A percentile compares a stretch with the other conserved stretches of the same genome.
Conservation (phyloP, 2,329 filamentous ascomycete genomes). For the Lachnellula suecica region DNA sequence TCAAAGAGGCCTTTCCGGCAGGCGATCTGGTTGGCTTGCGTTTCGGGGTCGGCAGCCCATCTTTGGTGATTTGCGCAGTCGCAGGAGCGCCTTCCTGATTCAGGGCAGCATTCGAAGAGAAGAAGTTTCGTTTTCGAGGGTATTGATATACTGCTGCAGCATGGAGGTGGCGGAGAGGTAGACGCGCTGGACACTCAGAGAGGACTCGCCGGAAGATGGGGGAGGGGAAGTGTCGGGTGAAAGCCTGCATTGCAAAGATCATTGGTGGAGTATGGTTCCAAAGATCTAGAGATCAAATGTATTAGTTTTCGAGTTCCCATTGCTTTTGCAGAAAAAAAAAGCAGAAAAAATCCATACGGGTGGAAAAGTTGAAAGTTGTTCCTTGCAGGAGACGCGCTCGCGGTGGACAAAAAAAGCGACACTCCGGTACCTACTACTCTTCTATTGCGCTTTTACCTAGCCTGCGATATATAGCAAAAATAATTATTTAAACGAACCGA, state of each 20-base stretch:
- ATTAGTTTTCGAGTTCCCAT: not conserved
- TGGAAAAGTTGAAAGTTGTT: not conserved
- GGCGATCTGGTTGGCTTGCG: constrained; percentile 49
- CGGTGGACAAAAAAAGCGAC: not conserved
- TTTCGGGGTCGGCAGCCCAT: constrained; percentile 23
- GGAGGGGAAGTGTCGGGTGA: constrained; percentile 19
- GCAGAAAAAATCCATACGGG: too few species aligned
- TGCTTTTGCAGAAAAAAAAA: not conserved
- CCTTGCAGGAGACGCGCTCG: not conserved
- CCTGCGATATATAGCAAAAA: too few species aligned
- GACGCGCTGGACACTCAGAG: constrained; percentile 20
- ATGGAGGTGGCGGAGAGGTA: constrained; percentile 42
- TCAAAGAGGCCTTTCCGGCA: constrained; percentile 70
- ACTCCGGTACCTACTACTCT: too few species aligned
- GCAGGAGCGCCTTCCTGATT: constrained; percentile 32
- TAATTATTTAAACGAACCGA: too few species aligned
- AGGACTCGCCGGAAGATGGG: constrained; percentile 16
- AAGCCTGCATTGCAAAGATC: constrained; percentile 22
- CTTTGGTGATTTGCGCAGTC: constrained; percentile 7
- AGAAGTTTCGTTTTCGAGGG: constrained; percentile 61
- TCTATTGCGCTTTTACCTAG: too few species aligned
- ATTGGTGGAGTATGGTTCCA: not conserved
- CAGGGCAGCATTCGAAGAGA: constrained; percentile 62
- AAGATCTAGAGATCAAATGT: not conserved
- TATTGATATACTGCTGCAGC: constrained; percentile 36